These are phyloP conservation scores for Salix caprea DNA, from an alignment of 345 rosid species.

Conservation along the genomic window DNA sequence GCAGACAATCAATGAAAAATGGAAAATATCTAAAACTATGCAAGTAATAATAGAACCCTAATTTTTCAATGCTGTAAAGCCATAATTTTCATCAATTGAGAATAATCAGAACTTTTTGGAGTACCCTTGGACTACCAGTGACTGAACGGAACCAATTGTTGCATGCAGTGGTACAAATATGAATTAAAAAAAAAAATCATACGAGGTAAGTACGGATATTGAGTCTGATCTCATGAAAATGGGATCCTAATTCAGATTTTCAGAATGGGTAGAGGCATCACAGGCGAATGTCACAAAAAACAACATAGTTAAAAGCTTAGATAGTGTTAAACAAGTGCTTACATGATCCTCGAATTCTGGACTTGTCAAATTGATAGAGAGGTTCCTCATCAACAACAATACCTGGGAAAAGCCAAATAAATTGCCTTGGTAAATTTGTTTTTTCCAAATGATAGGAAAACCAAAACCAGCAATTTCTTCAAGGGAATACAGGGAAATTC, in stretches of 20 bases:
- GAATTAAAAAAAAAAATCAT: not conserved
- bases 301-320: not conserved
- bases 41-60: not conserved
- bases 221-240: not conserved
- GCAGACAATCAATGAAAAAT: not conserved
- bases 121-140: not conserved
- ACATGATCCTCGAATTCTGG: conserved; percentile 83
- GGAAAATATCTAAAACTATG: not conserved
- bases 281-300: not conserved
- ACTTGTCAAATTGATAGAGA: conserved; percentile 57
- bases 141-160: not conserved
- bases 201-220: not conserved
- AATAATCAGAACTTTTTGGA: not conserved
- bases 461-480: not conserved
- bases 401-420: conserved; percentile 41
- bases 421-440: not conserved
- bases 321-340: conserved; percentile 23
- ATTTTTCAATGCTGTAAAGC: not conserved
- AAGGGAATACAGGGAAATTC: too few species aligned
- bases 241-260: not conserved
- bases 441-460: not conserved
- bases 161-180: not conserved
- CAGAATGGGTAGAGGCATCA: not conserved
- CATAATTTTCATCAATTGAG: not conserved
- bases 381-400: conserved; percentile 74